These are phyloP conservation scores for Juglanconis sp. DNA, from an alignment of 2,329 filamentous ascomycete genomes.

Conservation along the genomic window DNA sequence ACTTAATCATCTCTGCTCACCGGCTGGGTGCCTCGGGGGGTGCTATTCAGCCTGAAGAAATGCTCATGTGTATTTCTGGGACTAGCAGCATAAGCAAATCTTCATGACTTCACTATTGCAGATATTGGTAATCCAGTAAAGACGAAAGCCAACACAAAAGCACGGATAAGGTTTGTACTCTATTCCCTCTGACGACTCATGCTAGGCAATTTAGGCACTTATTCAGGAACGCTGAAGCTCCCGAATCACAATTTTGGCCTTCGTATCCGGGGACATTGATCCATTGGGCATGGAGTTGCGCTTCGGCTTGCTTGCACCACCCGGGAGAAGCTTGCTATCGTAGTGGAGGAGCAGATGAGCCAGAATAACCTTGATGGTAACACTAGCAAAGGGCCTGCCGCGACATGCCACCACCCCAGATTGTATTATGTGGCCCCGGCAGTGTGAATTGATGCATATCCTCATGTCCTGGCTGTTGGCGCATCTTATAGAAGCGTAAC, in stretches of 20 bases:
- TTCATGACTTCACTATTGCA: too few relatives aligned
- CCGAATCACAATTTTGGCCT: neutral
- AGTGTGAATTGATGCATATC: neutral
- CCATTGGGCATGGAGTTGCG: neutral
- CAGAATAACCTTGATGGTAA: constrained; percentile 27
- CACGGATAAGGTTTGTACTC: too few relatives aligned
- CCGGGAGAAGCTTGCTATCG: neutral
- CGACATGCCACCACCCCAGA: constrained; percentile 23
- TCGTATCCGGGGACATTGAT: neutral
- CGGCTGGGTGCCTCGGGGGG: too few relatives aligned
- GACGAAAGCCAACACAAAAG: too few relatives aligned
- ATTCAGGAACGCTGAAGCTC: neutral
- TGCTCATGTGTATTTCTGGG: too few relatives aligned
- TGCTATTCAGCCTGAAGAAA: too few relatives aligned
- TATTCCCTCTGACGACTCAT: too few relatives aligned
- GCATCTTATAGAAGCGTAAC: neutral
- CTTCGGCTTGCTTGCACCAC: neutral
- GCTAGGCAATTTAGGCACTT: too few relatives aligned
- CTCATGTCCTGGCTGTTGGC: neutral
- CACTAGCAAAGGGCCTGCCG: constrained; percentile 30
- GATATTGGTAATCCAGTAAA: too few relatives aligned
- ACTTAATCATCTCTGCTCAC: too few relatives aligned
- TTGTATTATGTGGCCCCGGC: neutral
- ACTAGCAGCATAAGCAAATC: too few relatives aligned
- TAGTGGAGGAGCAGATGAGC: constrained; percentile 1